These are phyloP conservation scores for Perilla frutescens DNA, from an alignment of 257 asterid genomes.

Conservation along the genomic window DNA sequence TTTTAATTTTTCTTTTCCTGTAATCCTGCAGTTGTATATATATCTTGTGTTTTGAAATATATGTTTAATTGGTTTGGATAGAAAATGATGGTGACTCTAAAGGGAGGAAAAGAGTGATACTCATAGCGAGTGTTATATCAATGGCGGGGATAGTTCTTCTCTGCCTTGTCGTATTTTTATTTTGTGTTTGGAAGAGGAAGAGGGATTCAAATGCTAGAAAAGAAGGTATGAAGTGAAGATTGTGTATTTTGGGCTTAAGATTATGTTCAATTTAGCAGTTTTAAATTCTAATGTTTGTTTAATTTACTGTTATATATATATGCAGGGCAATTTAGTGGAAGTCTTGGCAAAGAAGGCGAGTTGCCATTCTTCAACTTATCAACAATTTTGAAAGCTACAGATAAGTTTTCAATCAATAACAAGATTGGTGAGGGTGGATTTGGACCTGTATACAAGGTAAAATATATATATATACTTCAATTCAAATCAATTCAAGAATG, in stretches of 20 bases:
- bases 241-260: not conserved
- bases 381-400: slow-evolving; percentile 20
- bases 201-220: not conserved
- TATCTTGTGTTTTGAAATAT: not conserved
- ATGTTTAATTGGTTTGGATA: not conserved
- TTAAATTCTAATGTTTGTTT: not conserved
- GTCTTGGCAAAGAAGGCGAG: slow-evolving; percentile 3
- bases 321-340: slow-evolving; percentile 4
- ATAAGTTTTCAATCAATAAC: not conserved
- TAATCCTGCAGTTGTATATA: not conserved
- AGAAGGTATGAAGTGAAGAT: not conserved
- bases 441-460: slow-evolving; percentile 32
- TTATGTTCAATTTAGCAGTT: not conserved
- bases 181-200: slow-evolving; percentile 20
- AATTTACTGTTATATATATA: not conserved
- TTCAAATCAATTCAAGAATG: not conserved
- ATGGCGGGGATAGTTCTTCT: not conserved
- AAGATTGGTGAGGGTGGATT: slow-evolving; percentile 35
- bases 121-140: slow-evolving; percentile 8
- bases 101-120: not conserved
- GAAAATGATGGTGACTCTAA: not conserved
- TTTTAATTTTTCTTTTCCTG: not conserved
- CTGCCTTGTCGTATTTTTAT: not conserved
- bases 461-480: not conserved
- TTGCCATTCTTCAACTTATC: slow-evolving; percentile 18